These are phyloP conservation scores for Tylopilus subfusipes DNA, from an alignment of 768 basidiomycete genomes.

Conservation along the genomic window DNA sequence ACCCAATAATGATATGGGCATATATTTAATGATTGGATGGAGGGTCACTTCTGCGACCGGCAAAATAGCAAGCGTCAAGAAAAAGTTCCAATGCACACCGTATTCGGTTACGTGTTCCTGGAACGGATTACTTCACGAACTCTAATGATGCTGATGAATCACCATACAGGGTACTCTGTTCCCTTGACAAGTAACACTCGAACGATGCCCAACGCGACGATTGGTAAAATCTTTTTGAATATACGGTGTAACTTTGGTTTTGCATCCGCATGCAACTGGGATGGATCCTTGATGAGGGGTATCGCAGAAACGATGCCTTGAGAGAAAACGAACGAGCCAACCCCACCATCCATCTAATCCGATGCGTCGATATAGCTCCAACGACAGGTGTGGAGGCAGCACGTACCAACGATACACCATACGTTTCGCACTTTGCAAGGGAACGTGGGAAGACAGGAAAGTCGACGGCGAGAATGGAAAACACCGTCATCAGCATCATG, in stretches of 20 bases:
- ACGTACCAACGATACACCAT: constrained; percentile 87
- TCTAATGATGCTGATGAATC: background rate
- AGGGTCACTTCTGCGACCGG: constrained; percentile 69
- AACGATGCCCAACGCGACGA: constrained; percentile 70
- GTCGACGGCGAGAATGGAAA: constrained; percentile 94
- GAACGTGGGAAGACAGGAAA: constrained; percentile 87
- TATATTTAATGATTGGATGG: constrained; percentile 56
- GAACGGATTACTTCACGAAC: background rate
- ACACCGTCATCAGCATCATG: constrained; percentile 90
- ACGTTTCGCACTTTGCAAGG: constrained; percentile 91
- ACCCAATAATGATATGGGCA: constrained; percentile 63
- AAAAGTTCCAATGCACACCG: constrained; percentile 98
- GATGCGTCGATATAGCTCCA: background rate
- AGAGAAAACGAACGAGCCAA: constrained; percentile 96
- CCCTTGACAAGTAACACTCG: constrained; percentile 88
- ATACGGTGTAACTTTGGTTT: constrained; percentile 48
- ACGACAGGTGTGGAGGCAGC: background rate
- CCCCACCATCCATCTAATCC: constrained; percentile 92
- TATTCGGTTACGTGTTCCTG: constrained; percentile 97
- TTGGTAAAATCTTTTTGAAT: constrained; percentile 58
- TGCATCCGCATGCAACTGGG: constrained; percentile 47
- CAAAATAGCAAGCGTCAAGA: constrained; percentile 83
- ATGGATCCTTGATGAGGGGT: constrained; percentile 65
- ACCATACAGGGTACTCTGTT: constrained; percentile 85
- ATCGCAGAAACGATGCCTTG: constrained; percentile 90